Conservation (phyloP, 192 early-diverging fungal genomes). For the Umbelopsis ramanniana region DNA sequence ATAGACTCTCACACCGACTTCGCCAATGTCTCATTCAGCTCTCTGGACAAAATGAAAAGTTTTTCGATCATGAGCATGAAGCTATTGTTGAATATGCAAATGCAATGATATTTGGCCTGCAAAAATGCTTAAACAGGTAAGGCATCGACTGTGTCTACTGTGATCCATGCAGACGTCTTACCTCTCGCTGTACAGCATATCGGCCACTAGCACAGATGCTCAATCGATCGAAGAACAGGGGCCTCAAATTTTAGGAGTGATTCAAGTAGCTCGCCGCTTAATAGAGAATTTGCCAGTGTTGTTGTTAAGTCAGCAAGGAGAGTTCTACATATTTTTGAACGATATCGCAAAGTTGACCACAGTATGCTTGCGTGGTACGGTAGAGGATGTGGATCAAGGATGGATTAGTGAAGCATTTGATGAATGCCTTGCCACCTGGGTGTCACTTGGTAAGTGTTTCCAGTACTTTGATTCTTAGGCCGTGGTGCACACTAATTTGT, state of each 20-base stretch:
- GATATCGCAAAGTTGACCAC: constrained; percentile 60
- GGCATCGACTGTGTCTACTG: constrained; percentile 1
- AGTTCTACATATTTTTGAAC: constrained; percentile 61
- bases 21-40: constrained; percentile 68
- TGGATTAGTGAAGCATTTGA: constrained; percentile 65
- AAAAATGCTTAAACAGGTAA: constrained; percentile 61
- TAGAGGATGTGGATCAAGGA: constrained; percentile 46
- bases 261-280: constrained; percentile 61
- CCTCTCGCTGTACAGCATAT: constrained; percentile 31
- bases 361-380: constrained; percentile 48
- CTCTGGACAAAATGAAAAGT: constrained; percentile 59
- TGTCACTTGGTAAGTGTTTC: constrained; percentile 51
- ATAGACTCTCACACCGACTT: constrained; percentile 51
- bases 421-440: constrained; percentile 65
- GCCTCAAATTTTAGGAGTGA: constrained; percentile 48
- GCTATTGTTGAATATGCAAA: constrained; percentile 55
- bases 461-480: neutral
- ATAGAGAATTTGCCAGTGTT: constrained; percentile 55
- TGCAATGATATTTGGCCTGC: constrained; percentile 56
- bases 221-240: constrained; percentile 42
- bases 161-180: neutral
- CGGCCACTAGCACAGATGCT: constrained; percentile 29
- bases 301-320: constrained; percentile 54
- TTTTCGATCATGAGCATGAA: constrained; percentile 51
- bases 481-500: neutral